Conservation (phyloP, 805 yeast genomes). For the Wickerhamiella slavikovae region DNA sequence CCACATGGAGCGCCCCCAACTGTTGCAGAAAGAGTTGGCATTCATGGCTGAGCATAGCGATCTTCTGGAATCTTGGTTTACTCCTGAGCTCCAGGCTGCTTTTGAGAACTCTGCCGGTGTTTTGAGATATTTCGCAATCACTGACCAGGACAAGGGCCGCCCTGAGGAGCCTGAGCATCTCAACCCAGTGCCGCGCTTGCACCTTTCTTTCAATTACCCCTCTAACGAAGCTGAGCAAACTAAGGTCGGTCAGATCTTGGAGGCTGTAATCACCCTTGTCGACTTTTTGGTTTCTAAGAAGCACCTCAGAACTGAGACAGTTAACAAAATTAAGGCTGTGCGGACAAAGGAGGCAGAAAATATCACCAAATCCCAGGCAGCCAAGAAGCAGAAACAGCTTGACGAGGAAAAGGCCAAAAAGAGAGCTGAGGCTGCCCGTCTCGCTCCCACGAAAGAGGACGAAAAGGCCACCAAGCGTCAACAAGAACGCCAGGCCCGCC, state of each 20-base stretch:
- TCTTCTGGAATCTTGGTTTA: constrained; percentile 43
- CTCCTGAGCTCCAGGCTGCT: constrained; percentile 26
- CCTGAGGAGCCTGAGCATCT: constrained; percentile 30
- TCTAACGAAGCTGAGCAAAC: constrained; percentile 28
- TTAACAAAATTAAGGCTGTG: constrained; percentile 53
- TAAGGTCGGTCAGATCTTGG: constrained; percentile 29
- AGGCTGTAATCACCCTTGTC: constrained; percentile 35
- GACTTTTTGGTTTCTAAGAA: constrained; percentile 35
- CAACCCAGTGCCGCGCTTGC: constrained; percentile 19
- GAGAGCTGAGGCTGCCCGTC: constrained; percentile 34
- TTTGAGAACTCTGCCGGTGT: constrained; percentile 24
- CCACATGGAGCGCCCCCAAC: constrained; percentile 46
- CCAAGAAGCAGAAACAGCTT: constrained; percentile 40
- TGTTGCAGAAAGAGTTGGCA: constrained; percentile 55
- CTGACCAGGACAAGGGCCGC: constrained; percentile 62
- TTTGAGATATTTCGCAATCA: constrained; percentile 51
- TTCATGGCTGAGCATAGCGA: constrained; percentile 82
- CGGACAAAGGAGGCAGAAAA: constrained; percentile 59
- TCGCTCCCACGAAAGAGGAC: constrained; percentile 61
- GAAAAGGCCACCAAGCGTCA: constrained; percentile 57
- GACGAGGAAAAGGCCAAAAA: constrained; percentile 41
- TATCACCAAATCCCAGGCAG: constrained; percentile 48
- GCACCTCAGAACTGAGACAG: constrained; percentile 47
- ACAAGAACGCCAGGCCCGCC: constrained; percentile 66
- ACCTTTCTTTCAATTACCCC: constrained; percentile 35